A percentile compares a stretch with the other conserved stretches of the same genome.
These are phyloP conservation scores for Cryphonectria radicalis DNA, from an alignment of 2,329 filamentous ascomycete genomes.

Conservation along the genomic window DNA sequence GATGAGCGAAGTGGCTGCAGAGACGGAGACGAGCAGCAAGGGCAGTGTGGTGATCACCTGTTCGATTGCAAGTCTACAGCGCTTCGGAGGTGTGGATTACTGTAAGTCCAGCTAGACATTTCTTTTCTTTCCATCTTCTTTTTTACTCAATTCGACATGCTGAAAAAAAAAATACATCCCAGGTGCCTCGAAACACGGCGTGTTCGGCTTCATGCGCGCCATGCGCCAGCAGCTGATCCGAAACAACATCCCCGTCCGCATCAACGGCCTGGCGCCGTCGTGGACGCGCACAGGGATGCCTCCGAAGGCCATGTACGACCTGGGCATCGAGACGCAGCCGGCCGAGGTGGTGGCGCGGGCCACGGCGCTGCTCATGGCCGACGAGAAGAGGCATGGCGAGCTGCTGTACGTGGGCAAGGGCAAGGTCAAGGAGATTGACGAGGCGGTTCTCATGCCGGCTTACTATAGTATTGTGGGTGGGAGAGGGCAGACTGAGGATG, in stretches of 20 bases:
- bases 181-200: slow-evolving; percentile 39
- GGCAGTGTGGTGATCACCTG: slow-evolving; percentile 36
- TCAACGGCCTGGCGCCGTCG: slow-evolving; percentile 40
- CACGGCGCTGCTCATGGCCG: slow-evolving; percentile 35
- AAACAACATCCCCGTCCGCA: slow-evolving; percentile 33
- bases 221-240: slow-evolving; percentile 35
- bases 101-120: background rate
- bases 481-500: background rate
- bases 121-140: background rate
- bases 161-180: background rate
- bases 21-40: slow-evolving; percentile 37
- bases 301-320: slow-evolving; percentile 34
- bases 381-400: background rate
- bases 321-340: slow-evolving; percentile 39
- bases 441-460: background rate
- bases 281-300: slow-evolving; percentile 40
- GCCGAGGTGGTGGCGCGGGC: slow-evolving; percentile 36
- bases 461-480: background rate
- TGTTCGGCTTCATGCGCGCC: slow-evolving; percentile 41
- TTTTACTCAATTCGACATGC: background rate
- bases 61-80: slow-evolving; percentile 31
- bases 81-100: slow-evolving; percentile 39
- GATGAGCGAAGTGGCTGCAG: slow-evolving; percentile 31
- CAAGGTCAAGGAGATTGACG: background rate
- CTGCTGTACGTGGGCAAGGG: background rate